phyloP scores from a whole-genome alignment of 495 filamentous ascomycete genomes.

The Arthonia radiata region DNA sequence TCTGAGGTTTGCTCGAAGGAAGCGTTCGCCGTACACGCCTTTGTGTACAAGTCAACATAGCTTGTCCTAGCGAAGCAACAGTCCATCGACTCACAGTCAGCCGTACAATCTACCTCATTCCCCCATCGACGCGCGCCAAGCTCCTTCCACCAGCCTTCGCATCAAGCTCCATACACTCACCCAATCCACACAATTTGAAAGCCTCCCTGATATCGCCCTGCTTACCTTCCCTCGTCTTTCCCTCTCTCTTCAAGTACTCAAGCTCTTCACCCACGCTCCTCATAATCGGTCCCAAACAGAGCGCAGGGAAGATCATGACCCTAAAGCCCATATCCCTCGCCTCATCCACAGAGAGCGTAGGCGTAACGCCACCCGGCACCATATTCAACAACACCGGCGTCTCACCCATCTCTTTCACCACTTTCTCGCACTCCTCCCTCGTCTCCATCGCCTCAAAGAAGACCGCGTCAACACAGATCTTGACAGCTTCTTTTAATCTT shows the following conservation, averaged over 20 bases:
- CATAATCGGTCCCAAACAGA: conserved; percentile 6
- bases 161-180: conserved; percentile 7
- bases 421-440: conserved; percentile 26
- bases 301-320: conserved; percentile 30
- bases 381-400: conserved; percentile 35
- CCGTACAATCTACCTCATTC: no score
- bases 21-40: no score
- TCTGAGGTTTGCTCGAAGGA: no score
- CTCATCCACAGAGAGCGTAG: conserved; percentile 28
- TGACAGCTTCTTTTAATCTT: conserved; percentile 28
- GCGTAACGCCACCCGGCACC: conserved; percentile 34
- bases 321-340: conserved; percentile 35
- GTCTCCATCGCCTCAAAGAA: conserved; percentile 39
- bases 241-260: conserved; percentile 5
- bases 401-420: conserved; percentile 22
- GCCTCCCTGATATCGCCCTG: no score
- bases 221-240: conserved; percentile 4
- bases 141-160: conserved; percentile 6
- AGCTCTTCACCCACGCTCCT: conserved; percentile 4
- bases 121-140: no score
- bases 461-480: conserved; percentile 34
- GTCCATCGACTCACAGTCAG: no score
- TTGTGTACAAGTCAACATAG: no score
- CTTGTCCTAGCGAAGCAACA: no score
- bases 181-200: conserved; percentile 7